phyloP scores from a whole-genome alignment of 495 filamentous ascomycete species.

The Chaetomium tenue region DNA sequence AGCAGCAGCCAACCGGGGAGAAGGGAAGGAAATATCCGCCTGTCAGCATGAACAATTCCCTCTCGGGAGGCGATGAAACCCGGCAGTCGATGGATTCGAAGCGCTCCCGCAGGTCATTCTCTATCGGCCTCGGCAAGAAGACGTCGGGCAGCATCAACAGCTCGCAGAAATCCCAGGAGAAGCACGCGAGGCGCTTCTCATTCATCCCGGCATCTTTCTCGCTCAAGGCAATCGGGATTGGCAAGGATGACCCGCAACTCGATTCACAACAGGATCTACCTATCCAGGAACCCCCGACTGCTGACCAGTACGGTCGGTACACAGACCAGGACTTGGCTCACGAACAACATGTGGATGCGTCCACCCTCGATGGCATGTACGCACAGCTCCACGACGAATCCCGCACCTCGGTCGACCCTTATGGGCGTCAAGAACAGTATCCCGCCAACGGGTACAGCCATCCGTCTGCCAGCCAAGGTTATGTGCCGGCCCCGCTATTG shows the following conservation, averaged over 20 bases:
- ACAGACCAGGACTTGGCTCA: slow-evolving; percentile 34
- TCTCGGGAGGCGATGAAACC: slow-evolving; percentile 50
- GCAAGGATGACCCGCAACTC: slow-evolving; percentile 46
- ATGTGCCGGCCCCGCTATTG: slow-evolving; percentile 10
- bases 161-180: slow-evolving; percentile 54
- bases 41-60: slow-evolving; percentile 70
- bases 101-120: slow-evolving; percentile 66
- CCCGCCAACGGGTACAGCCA: slow-evolving; percentile 26
- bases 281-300: slow-evolving; percentile 48
- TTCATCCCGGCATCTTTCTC: slow-evolving; percentile 77
- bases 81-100: slow-evolving; percentile 75
- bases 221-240: slow-evolving; percentile 54
- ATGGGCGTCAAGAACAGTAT: slow-evolving; percentile 30
- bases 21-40: slow-evolving; percentile 68
- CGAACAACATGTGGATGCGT: slow-evolving; percentile 34
- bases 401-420: slow-evolving; percentile 24
- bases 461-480: slow-evolving; percentile 10
- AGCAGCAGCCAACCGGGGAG: slow-evolving; percentile 39
- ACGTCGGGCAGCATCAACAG: slow-evolving; percentile 56
- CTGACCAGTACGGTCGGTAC: slow-evolving; percentile 43
- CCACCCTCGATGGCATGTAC: slow-evolving; percentile 44
- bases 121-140: slow-evolving; percentile 72
- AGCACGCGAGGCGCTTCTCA: slow-evolving; percentile 65
- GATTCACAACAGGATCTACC: slow-evolving; percentile 49
- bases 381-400: slow-evolving; percentile 41